Evolutionary conservation across 176 grass and related monocot genomes (phyloP).

Genomic region (Bothriochloa decipiens): DNA sequence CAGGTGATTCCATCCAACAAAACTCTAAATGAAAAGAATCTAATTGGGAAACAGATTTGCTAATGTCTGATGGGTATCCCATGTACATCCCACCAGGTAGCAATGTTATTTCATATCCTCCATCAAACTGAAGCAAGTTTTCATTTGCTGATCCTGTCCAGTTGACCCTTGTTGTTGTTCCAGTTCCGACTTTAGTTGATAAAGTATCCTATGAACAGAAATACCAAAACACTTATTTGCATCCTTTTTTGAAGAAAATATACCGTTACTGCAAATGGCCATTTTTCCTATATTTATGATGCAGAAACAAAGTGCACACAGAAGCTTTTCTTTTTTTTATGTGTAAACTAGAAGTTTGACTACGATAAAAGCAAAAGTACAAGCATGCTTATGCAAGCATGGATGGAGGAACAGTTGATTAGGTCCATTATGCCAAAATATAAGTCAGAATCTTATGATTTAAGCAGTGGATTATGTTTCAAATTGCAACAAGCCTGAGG

Average conservation of each 20-base stretch:
- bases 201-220: slow-evolving; percentile 59
- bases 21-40: slow-evolving; percentile 93
- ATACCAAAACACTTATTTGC: background rate
- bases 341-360: background rate
- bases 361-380: slow-evolving; percentile 12
- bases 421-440: slow-evolving; percentile 8
- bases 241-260: background rate
- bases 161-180: slow-evolving; percentile 67
- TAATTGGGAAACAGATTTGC: slow-evolving; percentile 63
- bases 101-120: slow-evolving; percentile 83
- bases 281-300: background rate
- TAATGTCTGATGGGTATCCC: slow-evolving; percentile 85
- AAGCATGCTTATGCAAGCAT: background rate
- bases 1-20: slow-evolving; percentile 88
- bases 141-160: slow-evolving; percentile 72
- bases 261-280: background rate
- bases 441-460: background rate
- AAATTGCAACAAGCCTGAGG: slow-evolving; percentile 18
- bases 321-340: background rate
- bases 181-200: slow-evolving; percentile 51
- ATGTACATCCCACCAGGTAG: slow-evolving; percentile 94
- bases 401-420: background rate
- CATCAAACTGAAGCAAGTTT: slow-evolving; percentile 78
- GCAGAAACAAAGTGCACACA: slow-evolving; percentile 2
- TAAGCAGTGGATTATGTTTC: background rate